These are phyloP conservation scores for Penicillium robsamsonii DNA, from an alignment of 495 filamentous ascomycete genomes.

Conservation along the genomic window DNA sequence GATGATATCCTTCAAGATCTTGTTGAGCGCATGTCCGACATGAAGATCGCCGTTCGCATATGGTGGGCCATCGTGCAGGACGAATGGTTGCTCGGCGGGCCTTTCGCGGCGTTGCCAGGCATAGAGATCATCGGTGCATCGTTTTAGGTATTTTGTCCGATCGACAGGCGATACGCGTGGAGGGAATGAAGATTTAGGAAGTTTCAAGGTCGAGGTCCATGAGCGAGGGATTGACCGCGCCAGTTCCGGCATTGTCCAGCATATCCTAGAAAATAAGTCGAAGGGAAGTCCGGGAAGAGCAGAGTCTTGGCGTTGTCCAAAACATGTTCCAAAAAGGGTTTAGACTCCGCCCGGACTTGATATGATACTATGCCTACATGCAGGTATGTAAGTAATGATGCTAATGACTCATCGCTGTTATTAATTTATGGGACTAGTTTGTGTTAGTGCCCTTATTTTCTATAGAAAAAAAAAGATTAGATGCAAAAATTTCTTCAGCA, in stretches of 20 bases:
- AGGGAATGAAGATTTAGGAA: slow-evolving; percentile 60
- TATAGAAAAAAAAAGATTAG: no score
- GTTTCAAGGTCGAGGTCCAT: slow-evolving; percentile 59
- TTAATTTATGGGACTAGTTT: no score
- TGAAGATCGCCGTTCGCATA: slow-evolving; percentile 96
- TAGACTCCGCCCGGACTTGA: not conserved
- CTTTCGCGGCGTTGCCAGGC: slow-evolving; percentile 72
- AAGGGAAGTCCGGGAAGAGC: not conserved
- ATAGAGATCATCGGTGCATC: slow-evolving; percentile 87
- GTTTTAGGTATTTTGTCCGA: slow-evolving; percentile 62
- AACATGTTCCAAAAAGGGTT: slow-evolving; percentile 1
- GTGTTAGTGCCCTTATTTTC: no score
- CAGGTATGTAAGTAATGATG: no score
- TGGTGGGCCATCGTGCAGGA: slow-evolving; percentile 93
- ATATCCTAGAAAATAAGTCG: not conserved
- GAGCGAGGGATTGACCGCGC: slow-evolving; percentile 48
- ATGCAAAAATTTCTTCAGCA: no score
- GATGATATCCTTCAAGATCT: slow-evolving; percentile 93
- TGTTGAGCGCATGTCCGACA: slow-evolving; percentile 96
- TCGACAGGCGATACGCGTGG: slow-evolving; percentile 50
- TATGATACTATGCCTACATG: no score
- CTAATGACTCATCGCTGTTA: no score
- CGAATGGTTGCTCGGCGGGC: slow-evolving; percentile 60
- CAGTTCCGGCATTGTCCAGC: slow-evolving; percentile 48
- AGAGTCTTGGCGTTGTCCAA: slow-evolving; percentile 1